phyloP scores from a whole-genome alignment of 352 stramenopile genomes.

The Aphanomyces astaci region DNA sequence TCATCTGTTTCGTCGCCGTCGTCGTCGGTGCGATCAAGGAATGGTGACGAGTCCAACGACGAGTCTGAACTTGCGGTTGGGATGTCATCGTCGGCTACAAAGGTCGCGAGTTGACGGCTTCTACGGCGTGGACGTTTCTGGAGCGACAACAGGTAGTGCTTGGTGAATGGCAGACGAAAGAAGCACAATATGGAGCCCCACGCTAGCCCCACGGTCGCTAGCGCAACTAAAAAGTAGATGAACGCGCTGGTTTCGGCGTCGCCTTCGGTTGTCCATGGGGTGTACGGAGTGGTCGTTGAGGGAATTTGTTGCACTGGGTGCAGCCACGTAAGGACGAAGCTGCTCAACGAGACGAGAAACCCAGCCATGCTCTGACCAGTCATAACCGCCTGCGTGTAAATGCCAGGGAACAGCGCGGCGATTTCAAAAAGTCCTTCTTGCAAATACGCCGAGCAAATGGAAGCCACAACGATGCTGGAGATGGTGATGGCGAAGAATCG shows the following conservation, averaged over 20 bases:
- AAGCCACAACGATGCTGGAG: constrained; percentile 60
- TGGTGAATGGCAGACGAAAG: constrained; percentile 56
- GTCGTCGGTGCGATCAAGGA: constrained; percentile 28
- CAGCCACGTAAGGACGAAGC: constrained; percentile 55
- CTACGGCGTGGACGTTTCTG: not conserved
- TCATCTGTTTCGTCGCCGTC: constrained; percentile 23
- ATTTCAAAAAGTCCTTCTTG: constrained; percentile 74
- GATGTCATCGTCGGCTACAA: constrained; percentile 32
- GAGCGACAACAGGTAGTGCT: constrained; percentile 38
- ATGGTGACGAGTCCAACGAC: constrained; percentile 1
- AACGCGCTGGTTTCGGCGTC: constrained; percentile 61
- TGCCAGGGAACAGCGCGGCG: constrained; percentile 58
- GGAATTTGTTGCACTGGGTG: constrained; percentile 21
- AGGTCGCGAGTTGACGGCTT: not conserved
- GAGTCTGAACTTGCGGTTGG: not conserved
- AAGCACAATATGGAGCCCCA: constrained; percentile 47
- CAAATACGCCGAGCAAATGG: constrained; percentile 60
- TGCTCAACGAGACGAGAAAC: constrained; percentile 59
- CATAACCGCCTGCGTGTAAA: constrained; percentile 70
- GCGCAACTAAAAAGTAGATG: constrained; percentile 71
- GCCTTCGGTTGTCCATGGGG: no score
- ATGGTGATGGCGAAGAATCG: constrained; percentile 74
- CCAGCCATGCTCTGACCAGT: constrained; percentile 69
- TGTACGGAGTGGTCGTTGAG: no score
- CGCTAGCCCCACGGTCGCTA: constrained; percentile 51